Evolutionary conservation across 2,329 filamentous ascomycete species (phyloP), one percentile per base, ranked within the genome.

Genomic region (Allantophomopsis lycopodina): DNA sequence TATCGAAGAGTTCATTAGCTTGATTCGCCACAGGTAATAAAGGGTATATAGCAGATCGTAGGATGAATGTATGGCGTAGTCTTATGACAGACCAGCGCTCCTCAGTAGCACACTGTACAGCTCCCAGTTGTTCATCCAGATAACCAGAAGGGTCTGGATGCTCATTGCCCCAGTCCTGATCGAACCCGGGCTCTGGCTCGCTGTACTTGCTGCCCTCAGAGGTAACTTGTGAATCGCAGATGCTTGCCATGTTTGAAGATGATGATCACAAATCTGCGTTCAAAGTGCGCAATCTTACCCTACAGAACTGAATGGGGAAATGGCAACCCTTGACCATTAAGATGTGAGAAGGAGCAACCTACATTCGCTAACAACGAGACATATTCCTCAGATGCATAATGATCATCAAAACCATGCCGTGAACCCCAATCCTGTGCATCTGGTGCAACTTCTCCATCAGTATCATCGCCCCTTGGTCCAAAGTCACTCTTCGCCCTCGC

Each of bases 401-500:
- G 78, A 47, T 78, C 74, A 49, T 83, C 79, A 71, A 79, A 84
- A 39, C 79, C 79, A 62, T 85, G 79, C 42, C 80, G 68, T 64
- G 55, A 53, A 34, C 55, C 55, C 54, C 54, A 58, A 39, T 49
- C 52, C 41, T 52, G 48, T 37, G 45, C 44, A 11, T 53, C 50
- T 13, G 51, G 48, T 15, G 54, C 52, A 15, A 40, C 37, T 30
- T 45, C 37, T 14, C 43, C 46, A 28, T 51, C 46, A 32, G 34
- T 21, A 32, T 54, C 51, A 36, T 63, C 63, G 41, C 60, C 59
- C 43, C 55, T 48, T 17, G 68, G 62, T 32, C 65, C 66, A 58
- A 66, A 66, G 46, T 76, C 65, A 52, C 66, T 71, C 54, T 64
- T 68, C 41, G 73, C 62, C 46, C 69, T 47, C 23, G 46, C 46